These are phyloP conservation scores for Pythium inflatum DNA, from an alignment of 352 stramenopile genomes.

Conservation along the genomic window DNA sequence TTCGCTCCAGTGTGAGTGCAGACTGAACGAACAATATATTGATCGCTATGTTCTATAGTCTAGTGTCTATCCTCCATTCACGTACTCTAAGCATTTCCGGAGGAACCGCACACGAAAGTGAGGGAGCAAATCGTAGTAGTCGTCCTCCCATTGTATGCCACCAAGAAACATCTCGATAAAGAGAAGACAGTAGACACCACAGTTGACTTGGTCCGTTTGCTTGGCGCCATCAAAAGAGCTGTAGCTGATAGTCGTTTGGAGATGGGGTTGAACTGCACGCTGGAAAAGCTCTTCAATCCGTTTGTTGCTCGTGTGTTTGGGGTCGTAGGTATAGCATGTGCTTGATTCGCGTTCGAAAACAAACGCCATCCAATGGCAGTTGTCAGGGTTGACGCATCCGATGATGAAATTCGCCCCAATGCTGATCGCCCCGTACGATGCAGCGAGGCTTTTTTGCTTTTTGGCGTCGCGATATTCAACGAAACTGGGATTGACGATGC, in stretches of 20 bases:
- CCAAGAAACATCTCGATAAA: slow-evolving; percentile 3
- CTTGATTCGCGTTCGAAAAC: no score
- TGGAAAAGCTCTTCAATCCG: not conserved
- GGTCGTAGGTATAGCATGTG: slow-evolving; percentile 3
- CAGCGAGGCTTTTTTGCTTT: no score
- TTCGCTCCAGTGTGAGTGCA: not conserved
- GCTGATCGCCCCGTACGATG: no score
- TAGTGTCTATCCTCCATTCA: not conserved
- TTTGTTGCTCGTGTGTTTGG: not conserved
- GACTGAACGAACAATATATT: not conserved
- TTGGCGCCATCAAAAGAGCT: not conserved
- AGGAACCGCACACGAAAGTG: not conserved
- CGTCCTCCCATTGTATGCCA: not conserved
- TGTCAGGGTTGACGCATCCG: no score
- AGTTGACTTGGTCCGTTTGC: not conserved
- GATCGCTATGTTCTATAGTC: not conserved
- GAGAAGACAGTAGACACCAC: not conserved
- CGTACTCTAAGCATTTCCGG: not conserved
- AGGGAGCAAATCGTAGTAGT: not conserved
- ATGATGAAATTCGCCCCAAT: no score
- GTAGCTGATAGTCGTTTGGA: not conserved
- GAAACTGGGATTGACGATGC: no score
- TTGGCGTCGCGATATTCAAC: no score
- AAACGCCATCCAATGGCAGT: no score
- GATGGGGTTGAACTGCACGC: not conserved